Evolutionary conservation across 805 yeast species (phyloP), one percentile per base, ranked within the genome.

Genomic region (Groenewaldozyma tartarivorans): DNA sequence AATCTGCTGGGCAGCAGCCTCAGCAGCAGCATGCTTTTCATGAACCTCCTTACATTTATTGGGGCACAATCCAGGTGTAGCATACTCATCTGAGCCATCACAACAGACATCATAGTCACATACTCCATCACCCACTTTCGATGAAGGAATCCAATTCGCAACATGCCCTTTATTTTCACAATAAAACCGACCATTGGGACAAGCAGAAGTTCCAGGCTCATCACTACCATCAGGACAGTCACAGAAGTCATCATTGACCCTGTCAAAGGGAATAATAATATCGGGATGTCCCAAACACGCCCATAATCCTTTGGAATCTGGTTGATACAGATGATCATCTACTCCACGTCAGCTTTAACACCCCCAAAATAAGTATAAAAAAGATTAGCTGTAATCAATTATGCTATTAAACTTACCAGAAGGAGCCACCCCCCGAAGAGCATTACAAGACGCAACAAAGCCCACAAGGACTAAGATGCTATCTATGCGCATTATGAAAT

Each of bases 191-290:
- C 62, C 61, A 5, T 49, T 38, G 11, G 64, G 53, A 59, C 97
- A 90, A 0, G 96, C 96, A 31, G 80, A 66, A 1, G 97, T 90
- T 0, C 96, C 96, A 0, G 96, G 96, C 59, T 92, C 97, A 63
- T 92, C 98, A 3, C 88, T 77, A 0, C 97, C 97, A 62, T 92
- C 98, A 0, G 96, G 96, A 64, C 97, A 90, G 55, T 92, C 97
- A 62, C 97, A 90, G 55, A 71, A 80, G 51, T 87, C 81, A 59
- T 92, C 96, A 57, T 90, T 90, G 51, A 90, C 71, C 53, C 78
- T 82, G 29, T 64, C 64, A 39, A 67, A 66, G 32, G 78, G 67
- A 16, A 90, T 61, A 17, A 65, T 66, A 4, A 86, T 74, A n/a
- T 74, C 71, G 0, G 92, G 80, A 53, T 82, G 71, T 24, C 61